phyloP scores from a whole-genome alignment of 768 basidiomycete species.

The Paxillus involutus region DNA sequence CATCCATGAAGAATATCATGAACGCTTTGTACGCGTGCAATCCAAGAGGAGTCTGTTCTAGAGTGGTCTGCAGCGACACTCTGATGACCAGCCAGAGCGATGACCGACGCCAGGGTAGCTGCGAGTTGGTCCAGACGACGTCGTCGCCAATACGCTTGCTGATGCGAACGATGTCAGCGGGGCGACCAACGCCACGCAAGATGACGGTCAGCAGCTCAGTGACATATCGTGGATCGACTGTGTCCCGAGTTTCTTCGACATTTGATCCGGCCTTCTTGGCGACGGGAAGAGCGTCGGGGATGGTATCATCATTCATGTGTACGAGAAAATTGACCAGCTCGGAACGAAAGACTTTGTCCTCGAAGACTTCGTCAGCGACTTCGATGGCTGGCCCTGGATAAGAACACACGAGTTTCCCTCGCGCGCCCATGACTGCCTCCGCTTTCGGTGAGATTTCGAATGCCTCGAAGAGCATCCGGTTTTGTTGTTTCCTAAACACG shows the following conservation, averaged over 20 bases:
- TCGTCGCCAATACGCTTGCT: too few species aligned
- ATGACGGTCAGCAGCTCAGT: too few species aligned
- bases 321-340: slow-evolving; percentile 38
- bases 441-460: slow-evolving; percentile 46
- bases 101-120: too few species aligned
- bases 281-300: slow-evolving; percentile 4
- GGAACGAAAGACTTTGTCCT: slow-evolving; percentile 18
- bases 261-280: too few species aligned
- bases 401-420: slow-evolving; percentile 44
- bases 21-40: slow-evolving; percentile 31
- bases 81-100: slow-evolving; percentile 29
- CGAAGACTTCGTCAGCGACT: slow-evolving; percentile 25
- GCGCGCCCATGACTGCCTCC: slow-evolving; percentile 33
- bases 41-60: slow-evolving; percentile 1
- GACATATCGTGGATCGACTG: too few species aligned
- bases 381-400: slow-evolving; percentile 47
- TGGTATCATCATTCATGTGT: slow-evolving; percentile 23
- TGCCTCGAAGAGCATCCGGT: slow-evolving; percentile 38
- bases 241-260: too few species aligned
- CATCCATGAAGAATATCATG: too few species aligned
- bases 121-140: too few species aligned
- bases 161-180: too few species aligned
- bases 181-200: too few species aligned
- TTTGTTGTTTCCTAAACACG: slow-evolving; percentile 33
- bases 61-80: slow-evolving; percentile 25